Percentiles rank a stretch among this genome's conserved stretches.
These are phyloP conservation scores for Limonomyces culmigenus DNA, from an alignment of 1,284 basidiomycete genomes.

Conservation along the genomic window DNA sequence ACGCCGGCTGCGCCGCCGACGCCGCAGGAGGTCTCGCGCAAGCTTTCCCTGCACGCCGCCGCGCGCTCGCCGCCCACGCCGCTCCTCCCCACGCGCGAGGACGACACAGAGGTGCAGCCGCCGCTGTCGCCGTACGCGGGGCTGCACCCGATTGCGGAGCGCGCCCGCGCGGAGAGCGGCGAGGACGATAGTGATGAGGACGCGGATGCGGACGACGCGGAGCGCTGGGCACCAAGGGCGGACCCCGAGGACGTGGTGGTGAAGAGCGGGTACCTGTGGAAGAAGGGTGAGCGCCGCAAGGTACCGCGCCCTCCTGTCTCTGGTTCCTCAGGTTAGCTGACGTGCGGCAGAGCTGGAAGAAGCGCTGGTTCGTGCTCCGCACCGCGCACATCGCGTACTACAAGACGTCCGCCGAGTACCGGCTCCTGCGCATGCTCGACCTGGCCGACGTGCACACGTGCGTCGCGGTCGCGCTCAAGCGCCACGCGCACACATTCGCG, in stretches of 20 bases:
- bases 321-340: constrained; percentile 3
- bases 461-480: constrained; percentile 78
- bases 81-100: constrained; percentile 54
- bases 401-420: constrained; percentile 89
- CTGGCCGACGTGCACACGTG: constrained; percentile 84
- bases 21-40: constrained; percentile 73
- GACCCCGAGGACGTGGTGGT: constrained; percentile 53
- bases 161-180: constrained; percentile 61
- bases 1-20: constrained; percentile 59
- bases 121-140: constrained; percentile 11
- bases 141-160: constrained; percentile 41
- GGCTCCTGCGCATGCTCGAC: constrained; percentile 81
- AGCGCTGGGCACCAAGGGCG: constrained; percentile 23
- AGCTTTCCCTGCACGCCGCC: constrained; percentile 62
- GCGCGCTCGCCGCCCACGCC: constrained; percentile 16
- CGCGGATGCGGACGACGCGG: constrained; percentile 48
- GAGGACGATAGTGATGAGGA: constrained; percentile 53
- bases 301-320: constrained; percentile 26
- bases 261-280: constrained; percentile 85
- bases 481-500: constrained; percentile 80
- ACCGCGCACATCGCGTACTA: constrained; percentile 91
- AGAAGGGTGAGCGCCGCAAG: constrained; percentile 95
- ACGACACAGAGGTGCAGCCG: constrained; percentile 53
- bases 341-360: constrained; percentile 95
- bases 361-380: constrained; percentile 94